Percentiles rank a stretch among this genome's conserved stretches.
These are phyloP conservation scores for Suillus occidentalis DNA, from an alignment of 768 basidiomycete genomes.

Conservation along the genomic window DNA sequence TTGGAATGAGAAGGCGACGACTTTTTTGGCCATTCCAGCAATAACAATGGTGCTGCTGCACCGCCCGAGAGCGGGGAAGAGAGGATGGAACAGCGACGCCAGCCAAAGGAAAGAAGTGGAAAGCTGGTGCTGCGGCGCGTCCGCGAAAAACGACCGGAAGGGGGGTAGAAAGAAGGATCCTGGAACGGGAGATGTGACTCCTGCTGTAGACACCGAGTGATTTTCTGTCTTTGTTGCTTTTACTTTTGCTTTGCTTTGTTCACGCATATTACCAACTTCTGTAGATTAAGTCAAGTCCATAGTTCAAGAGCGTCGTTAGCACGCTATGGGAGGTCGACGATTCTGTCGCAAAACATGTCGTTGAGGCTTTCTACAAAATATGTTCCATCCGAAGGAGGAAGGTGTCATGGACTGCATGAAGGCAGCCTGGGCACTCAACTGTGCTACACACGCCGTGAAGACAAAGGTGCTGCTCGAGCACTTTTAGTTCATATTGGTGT, in stretches of 20 bases:
- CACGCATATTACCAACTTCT: slow-evolving; percentile 18
- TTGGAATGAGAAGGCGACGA: slow-evolving; percentile 90
- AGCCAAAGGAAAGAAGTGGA: slow-evolving; percentile 35
- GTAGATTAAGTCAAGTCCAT: slow-evolving; percentile 33
- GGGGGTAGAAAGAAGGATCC: slow-evolving; percentile 32
- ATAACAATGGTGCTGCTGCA: slow-evolving; percentile 17
- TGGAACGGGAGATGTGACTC: slow-evolving; percentile 22
- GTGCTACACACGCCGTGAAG: no score
- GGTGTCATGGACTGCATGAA: no score
- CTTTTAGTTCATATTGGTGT: no score
- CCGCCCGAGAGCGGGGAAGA: slow-evolving; percentile 30
- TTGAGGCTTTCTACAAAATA: no score
- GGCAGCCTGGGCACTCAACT: no score
- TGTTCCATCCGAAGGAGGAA: no score
- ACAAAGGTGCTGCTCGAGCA: no score
- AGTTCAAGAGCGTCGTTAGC: slow-evolving; percentile 2
- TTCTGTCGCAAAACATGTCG: no score
- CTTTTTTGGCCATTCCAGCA: slow-evolving; percentile 68
- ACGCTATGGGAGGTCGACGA: no score
- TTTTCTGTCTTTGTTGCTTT: slow-evolving; percentile 14
- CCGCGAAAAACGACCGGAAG: slow-evolving; percentile 34
- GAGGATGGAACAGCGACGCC: slow-evolving; percentile 27
- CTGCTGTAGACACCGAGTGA: slow-evolving; percentile 29
- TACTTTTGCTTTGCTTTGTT: slow-evolving; percentile 13
- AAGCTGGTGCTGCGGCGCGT: slow-evolving; percentile 24